Evolutionary conservation across 495 filamentous ascomycete genomes (phyloP), one percentile per base, ranked within the genome.

Genomic region (Trichocladium uniseriatum): DNA sequence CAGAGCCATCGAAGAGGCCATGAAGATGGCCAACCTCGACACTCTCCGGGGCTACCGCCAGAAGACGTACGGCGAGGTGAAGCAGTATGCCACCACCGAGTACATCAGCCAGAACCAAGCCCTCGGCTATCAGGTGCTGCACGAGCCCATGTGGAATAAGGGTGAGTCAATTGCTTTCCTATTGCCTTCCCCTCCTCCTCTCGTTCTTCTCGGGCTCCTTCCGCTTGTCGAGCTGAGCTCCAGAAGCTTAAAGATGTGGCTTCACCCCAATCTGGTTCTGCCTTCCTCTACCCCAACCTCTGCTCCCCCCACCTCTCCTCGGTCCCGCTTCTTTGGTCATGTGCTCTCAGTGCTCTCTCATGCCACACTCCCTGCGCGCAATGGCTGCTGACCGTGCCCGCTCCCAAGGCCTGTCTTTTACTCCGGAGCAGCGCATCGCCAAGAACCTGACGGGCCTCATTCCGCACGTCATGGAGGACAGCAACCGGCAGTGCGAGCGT

Each of bases 381-480:
- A 38, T 48, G 31, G 43, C 46, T 43, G 39, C 52, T 59, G 51
- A 59, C 44, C 32, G 27, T 24, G 38, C 49, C 5, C 29, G 32
- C 2, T 38, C 46, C 40, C 16, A 52, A 79, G 76, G 76, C 55
- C 67, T 77, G 54, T 76, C 76, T 28, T 79, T 79, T 43, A 74
- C 68, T 7, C 76, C 75, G 13, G 73, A 78, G 32, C 71, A 79
- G 59, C 69, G 76, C 32, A 61, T 75, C 34, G 59, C 64, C 53
- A 78, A 76, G 64, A 79, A 79, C 69, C 65, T 79, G 29, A 78
- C 74, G 14, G 76, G 76, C 45, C 70, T 79, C 43, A 65, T 79
- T 52, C 76, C 76, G 36, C 76, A 78, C 59, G 72, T 73, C 60
- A 69, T 79, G 69, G 76, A 79, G 60, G 72, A 57, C 55, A 53